Evolutionary conservation across 805 yeast genomes (phyloP), one percentile per base, ranked within the genome.

Genomic region (Wickerhamiella alocasiicola): DNA sequence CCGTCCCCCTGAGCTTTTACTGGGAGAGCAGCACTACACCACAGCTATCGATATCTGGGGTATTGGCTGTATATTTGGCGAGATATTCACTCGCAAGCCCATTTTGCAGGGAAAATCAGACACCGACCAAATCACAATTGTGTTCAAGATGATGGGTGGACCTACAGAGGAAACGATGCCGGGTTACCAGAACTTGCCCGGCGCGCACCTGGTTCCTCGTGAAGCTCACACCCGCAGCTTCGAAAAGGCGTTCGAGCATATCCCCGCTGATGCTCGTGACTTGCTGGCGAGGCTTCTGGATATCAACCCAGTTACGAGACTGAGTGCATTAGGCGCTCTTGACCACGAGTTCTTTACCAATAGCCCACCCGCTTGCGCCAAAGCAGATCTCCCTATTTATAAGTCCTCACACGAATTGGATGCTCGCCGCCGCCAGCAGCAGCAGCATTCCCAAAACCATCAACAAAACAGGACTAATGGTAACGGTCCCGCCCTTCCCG

Each of bases 31-130:
- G 50, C 66, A 71, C 44, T 88, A 88, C 57, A 85, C 96, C 2
- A 81, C 96, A 0, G 94, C 97, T 0, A 88, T 88, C 9, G 99
- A 91, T 60, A 71, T 91, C 62, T 91, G 99, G 99, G 96, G 97
- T 0, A 72, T 83, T 16, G 97, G 97, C 1, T 91, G 98, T 62
- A 88, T 91, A 0, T 78, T 91, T 55, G 98, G 84, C 0, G 99
- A 91, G 60, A 68, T 87, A 54, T 88, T 81, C 61, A 75, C 74
- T 24, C 71, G 74, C 46, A 74, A 71, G 49, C 98, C 98, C 1
- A 79, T 91, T 12, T 58, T 91, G 36, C 85, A 78, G 31, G 99
- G 98, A 0, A 65, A 71, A 32, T 71, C 91, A 1, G 98, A 91
- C 56, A 58, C 79, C 9, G 94, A 88, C 56, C 99, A 91, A 62